Evolutionary conservation across 1,139 yeast genomes (phyloP).

Genomic region (Saccharomyces hybrid): DNA sequence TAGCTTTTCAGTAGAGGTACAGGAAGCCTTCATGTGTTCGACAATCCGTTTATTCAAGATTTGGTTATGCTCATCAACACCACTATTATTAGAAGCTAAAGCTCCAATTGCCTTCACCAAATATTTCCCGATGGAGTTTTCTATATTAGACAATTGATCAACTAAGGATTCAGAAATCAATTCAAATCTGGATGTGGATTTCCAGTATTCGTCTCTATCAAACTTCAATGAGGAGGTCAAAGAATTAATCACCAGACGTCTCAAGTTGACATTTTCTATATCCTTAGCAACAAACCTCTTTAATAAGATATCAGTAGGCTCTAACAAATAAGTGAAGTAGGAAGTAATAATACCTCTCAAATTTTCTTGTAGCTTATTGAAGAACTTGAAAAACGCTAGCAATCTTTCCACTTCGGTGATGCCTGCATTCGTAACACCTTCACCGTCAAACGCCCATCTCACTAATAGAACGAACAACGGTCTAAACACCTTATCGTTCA

Average conservation of each 20-base stretch:
- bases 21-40: slow-evolving; percentile 47
- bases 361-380: slow-evolving; percentile 73
- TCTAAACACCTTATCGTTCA: slow-evolving; percentile 88
- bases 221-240: slow-evolving; percentile 72
- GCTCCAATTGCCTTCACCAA: slow-evolving; percentile 74
- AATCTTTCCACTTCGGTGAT: slow-evolving; percentile 48
- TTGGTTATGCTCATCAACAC: slow-evolving; percentile 80
- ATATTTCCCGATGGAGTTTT: slow-evolving; percentile 63
- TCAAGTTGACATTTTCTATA: slow-evolving; percentile 40
- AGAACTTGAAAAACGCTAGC: slow-evolving; percentile 76
- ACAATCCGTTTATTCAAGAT: slow-evolving; percentile 48
- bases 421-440: slow-evolving; percentile 44
- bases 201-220: slow-evolving; percentile 94
- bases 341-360: slow-evolving; percentile 81
- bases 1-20: slow-evolving; percentile 53
- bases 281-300: slow-evolving; percentile 39
- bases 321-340: slow-evolving; percentile 78
- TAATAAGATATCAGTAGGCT: slow-evolving; percentile 56
- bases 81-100: slow-evolving; percentile 58
- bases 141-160: slow-evolving; percentile 57
- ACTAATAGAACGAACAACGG: slow-evolving; percentile 82
- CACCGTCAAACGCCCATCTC: slow-evolving; percentile 91
- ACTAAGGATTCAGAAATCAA: slow-evolving; percentile 54
- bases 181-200: slow-evolving; percentile 76
- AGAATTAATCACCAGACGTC: slow-evolving; percentile 65